These are phyloP conservation scores for Termitomyces sp. DNA, from an alignment of 768 basidiomycete species.

Conservation along the genomic window DNA sequence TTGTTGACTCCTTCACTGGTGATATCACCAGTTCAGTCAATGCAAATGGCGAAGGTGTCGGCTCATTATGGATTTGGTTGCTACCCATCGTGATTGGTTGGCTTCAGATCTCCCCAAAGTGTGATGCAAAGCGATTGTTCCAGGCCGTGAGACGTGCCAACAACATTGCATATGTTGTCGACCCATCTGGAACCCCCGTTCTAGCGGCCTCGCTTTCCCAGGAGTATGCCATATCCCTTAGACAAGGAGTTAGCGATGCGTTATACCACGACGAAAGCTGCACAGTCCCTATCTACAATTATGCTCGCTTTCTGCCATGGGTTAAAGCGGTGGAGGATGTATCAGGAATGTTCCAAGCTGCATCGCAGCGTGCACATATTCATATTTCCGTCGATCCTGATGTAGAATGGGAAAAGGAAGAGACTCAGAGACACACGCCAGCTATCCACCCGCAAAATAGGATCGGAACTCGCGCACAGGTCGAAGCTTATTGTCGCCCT, in stretches of 20 bases:
- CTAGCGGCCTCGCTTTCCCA: conserved; percentile 9
- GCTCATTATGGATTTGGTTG: conserved; percentile 43
- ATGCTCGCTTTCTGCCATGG: conserved; percentile 28
- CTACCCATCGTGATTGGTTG: conserved; percentile 40
- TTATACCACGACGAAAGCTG: conserved; percentile 19
- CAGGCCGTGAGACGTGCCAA: conserved; percentile 29
- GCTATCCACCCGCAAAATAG: conserved; percentile 13
- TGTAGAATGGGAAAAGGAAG: conserved; percentile 15
- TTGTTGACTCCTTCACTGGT: conserved; percentile 30
- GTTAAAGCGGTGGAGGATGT: conserved; percentile 22
- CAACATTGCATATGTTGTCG: conserved; percentile 24
- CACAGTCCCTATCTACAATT: conserved; percentile 27
- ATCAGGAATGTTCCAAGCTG: conserved; percentile 19
- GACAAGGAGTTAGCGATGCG: conserved; percentile 5
- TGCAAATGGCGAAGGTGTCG: conserved; percentile 36
- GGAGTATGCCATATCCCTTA: conserved; percentile 17
- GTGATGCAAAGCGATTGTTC: conserved; percentile 27
- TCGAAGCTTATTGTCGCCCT: conserved; percentile 14
- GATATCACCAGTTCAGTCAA: conserved; percentile 20
- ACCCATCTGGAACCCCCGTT: background rate
- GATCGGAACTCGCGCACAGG: conserved; percentile 14
- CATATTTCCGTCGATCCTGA: conserved; percentile 17
- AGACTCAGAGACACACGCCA: background rate
- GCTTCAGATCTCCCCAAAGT: conserved; percentile 41
- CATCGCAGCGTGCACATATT: conserved; percentile 14